Base-by-base conservation (phyloP, 2,329 filamentous ascomycete species). In the Chaetomiaceae sp. region DNA sequence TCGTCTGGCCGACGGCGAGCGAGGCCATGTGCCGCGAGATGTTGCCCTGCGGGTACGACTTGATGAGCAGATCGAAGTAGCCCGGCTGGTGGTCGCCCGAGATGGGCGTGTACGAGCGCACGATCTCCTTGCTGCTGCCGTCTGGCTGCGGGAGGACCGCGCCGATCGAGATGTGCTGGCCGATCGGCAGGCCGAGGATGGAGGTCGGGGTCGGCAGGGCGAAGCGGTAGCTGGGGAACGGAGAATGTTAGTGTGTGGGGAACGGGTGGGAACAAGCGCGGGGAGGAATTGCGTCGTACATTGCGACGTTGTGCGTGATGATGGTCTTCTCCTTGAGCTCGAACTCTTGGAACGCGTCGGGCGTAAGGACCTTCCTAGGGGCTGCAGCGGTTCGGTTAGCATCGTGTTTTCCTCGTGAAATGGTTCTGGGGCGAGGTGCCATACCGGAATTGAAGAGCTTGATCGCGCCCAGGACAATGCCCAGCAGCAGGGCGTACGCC, bases 131-230 rank as follows among this genome's bases (percentile, higher is more conserved):
- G 56, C 74, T 74, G 59, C 77, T 76, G 63, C 88, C 88, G 60
- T 87, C 81, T 47, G 73, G 68, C 61, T 83, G 79, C 35, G 68
- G 60, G 51, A 89, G 79, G 47, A 78, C 80, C 46, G 89, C 91
- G 57, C 86, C 88, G 64, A 98, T 88, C 53, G 91, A 96, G 70
- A 98, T 96, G 75, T 98, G 93, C 74, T 98, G 93, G 64, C 93
- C 93, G 72, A 97, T 97, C 57, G 93, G 91, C 35, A 97, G 86
- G 62, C 93, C 93, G 61, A 97, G 87, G 66, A 96, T 88, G 57
- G 86, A 80, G 59, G 74, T 84, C 33, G 83, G 72, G 42, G 76
- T 76, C 47, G 90, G 90, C 33, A 98, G 86, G 55, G 78, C 77
- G 73, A 97, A 96, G 62, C 93, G 89, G 76, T 97, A 98, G 73